Evolutionary conservation across 352 stramenopile species (phyloP).

Genomic region (Phytophthora syringae): DNA sequence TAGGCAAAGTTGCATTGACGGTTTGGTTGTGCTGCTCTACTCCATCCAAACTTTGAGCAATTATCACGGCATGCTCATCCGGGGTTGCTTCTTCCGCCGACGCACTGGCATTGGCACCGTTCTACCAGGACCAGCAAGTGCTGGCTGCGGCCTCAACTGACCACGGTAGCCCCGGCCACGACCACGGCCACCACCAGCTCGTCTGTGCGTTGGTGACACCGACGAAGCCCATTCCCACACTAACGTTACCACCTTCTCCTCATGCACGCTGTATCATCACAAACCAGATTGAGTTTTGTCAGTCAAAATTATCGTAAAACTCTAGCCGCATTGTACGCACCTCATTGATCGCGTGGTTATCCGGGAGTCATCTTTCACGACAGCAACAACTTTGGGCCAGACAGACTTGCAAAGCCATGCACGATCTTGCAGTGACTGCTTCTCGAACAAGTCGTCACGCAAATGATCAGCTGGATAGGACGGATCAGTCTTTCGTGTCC

Average conservation of each 20-base stretch:
- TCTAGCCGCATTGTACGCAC: slow-evolving; percentile 38
- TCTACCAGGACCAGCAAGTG: neutral
- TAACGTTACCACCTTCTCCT: slow-evolving; percentile 53
- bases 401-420: slow-evolving; percentile 61
- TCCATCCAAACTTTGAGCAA: slow-evolving; percentile 2
- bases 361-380: slow-evolving; percentile 65
- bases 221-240: slow-evolving; percentile 73
- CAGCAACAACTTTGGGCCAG: slow-evolving; percentile 61
- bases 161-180: neutral
- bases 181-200: slow-evolving; percentile 9
- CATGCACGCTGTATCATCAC: slow-evolving; percentile 34
- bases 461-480: slow-evolving; percentile 66
- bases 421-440: slow-evolving; percentile 47
- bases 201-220: slow-evolving; percentile 41
- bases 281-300: slow-evolving; percentile 10
- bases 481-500: slow-evolving; percentile 41
- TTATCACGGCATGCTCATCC: slow-evolving; percentile 13
- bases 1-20: neutral
- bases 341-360: slow-evolving; percentile 47
- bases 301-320: neutral
- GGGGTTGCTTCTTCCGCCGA: slow-evolving; percentile 25
- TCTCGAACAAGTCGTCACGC: slow-evolving; percentile 69
- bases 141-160: slow-evolving; percentile 6
- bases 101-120: slow-evolving; percentile 7
- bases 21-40: neutral